phyloP scores from a whole-genome alignment of 2,329 filamentous ascomycete genomes.

The Aureobasidium melanogenum region DNA sequence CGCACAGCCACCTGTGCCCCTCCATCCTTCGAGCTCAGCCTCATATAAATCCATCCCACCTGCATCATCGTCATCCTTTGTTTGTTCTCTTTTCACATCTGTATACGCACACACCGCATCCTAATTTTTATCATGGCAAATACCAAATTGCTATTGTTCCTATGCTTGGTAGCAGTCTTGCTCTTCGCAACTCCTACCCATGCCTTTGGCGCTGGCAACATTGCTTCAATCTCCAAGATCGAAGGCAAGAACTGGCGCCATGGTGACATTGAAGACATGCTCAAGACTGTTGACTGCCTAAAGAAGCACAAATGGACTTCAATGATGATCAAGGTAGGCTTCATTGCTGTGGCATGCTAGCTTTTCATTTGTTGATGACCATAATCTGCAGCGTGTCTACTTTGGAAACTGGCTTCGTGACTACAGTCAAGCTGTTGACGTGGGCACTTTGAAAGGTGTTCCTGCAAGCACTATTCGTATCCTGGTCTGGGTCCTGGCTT shows the following conservation, averaged over 20 bases:
- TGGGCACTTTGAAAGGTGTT: slow-evolving; percentile 84
- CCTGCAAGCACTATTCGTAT: slow-evolving; percentile 86
- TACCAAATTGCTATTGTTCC: slow-evolving; percentile 11
- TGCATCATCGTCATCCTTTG: neutral
- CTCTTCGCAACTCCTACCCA: slow-evolving; percentile 58
- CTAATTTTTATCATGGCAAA: slow-evolving; percentile 15
- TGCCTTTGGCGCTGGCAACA: slow-evolving; percentile 84
- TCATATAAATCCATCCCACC: neutral
- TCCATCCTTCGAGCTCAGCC: neutral
- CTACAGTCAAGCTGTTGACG: slow-evolving; percentile 90
- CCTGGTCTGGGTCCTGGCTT: slow-evolving; percentile 78
- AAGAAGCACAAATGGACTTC: slow-evolving; percentile 52
- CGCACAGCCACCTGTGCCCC: slow-evolving; percentile 9
- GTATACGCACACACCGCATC: no score
- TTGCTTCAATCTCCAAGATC: slow-evolving; percentile 68
- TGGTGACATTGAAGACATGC: slow-evolving; percentile 80
- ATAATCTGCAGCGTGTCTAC: slow-evolving; percentile 60
- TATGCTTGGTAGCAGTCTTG: slow-evolving; percentile 29
- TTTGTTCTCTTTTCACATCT: neutral
- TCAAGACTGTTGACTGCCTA: slow-evolving; percentile 61
- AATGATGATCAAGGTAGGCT: slow-evolving; percentile 27
- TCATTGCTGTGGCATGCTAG: slow-evolving; percentile 35
- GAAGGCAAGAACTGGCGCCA: slow-evolving; percentile 68
- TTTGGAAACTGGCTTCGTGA: slow-evolving; percentile 94
- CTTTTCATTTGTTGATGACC: neutral